Base-by-base conservation (phyloP, 768 basidiomycete genomes). In the Flagelloscypha sp. region DNA sequence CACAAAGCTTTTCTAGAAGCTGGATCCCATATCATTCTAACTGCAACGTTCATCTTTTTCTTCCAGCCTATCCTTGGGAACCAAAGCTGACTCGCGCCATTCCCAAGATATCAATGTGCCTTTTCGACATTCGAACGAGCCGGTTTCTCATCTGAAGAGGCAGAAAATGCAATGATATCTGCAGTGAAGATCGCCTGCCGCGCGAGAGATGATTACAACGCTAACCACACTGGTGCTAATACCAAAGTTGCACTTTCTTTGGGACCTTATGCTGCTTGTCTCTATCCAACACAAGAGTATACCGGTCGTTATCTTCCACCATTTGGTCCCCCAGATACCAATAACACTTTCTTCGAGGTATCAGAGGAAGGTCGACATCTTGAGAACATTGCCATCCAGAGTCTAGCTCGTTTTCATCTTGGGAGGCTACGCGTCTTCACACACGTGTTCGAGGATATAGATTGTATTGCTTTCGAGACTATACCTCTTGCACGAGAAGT, bases 401-500 rank as follows among this genome's bases (percentile, higher is more conserved):
- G 74, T 2, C 61, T 89, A 37, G 50, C 67, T 9, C 51, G 57
- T 22, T 88, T 82, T 46, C 85, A 89, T 49, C 54, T 74, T 12
- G 67, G 73, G 28, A 67, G 84, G 6, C 62, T 88, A 23, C 46
- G 58, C 27, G 57, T 74, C 3, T 80, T 76, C 48, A 63, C 72
- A 1, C 48, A 54, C 6, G 63, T 79, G 37, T 37, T 48, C 4
- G 57, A 62, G 20, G 54, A 60, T 1, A 57, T 88, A 35, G 76
- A 82, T 37, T 70, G 64, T 40, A 44, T 88, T 32, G 80, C 79
- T 8, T 88, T 89, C 50, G 87, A 89, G 63, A 88, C 84, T 0
- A 59, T 88, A 4, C 83, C 86, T 0, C 60, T 86, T 3, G 49
- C 67, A 6, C 58, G 76, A 23, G 87, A 89, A 52, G 63, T 82